Evolutionary conservation across 2,329 filamentous ascomycete species (phyloP).

Genomic region (Didymella glomerata): DNA sequence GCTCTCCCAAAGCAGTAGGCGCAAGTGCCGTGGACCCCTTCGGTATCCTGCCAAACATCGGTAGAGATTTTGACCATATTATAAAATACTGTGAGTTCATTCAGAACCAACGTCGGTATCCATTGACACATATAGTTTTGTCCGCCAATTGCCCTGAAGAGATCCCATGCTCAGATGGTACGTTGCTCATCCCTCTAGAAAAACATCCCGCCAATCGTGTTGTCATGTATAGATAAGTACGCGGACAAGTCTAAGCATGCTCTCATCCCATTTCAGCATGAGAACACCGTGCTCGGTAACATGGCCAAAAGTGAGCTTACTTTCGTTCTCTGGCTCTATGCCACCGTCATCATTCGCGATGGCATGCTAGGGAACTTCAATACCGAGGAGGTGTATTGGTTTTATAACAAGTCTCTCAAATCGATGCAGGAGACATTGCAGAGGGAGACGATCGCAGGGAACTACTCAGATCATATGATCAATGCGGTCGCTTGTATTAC

Average conservation of each 20-base stretch:
- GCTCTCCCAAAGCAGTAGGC: slow-evolving; percentile 7
- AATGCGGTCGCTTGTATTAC: slow-evolving; percentile 30
- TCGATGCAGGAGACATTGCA: slow-evolving; percentile 27
- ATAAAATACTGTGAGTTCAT: slow-evolving; percentile 34
- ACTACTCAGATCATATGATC: slow-evolving; percentile 28
- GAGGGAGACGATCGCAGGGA: slow-evolving; percentile 18
- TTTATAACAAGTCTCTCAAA: slow-evolving; percentile 28
- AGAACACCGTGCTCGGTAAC: slow-evolving; percentile 33
- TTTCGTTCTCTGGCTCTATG: slow-evolving; percentile 34
- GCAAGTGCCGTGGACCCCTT: slow-evolving; percentile 31
- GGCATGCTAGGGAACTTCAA: slow-evolving; percentile 21
- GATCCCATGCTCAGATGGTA: slow-evolving; percentile 26
- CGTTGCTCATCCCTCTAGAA: not conserved
- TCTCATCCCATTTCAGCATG: slow-evolving; percentile 19
- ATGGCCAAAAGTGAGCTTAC: slow-evolving; percentile 32
- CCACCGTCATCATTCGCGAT: slow-evolving; percentile 31
- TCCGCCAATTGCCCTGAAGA: slow-evolving; percentile 32
- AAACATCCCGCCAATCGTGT: not conserved
- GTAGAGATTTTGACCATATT: slow-evolving; percentile 36
- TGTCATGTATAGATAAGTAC: slow-evolving; percentile 26
- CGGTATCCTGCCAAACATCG: slow-evolving; percentile 28
- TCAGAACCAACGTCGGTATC: not conserved
- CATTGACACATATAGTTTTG: slow-evolving; percentile 23
- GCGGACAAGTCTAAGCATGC: slow-evolving; percentile 23
- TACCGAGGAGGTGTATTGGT: slow-evolving; percentile 28